These are phyloP conservation scores for Crithidia bombi DNA, from an alignment of 208 protist genomes.

Conservation along the genomic window DNA sequence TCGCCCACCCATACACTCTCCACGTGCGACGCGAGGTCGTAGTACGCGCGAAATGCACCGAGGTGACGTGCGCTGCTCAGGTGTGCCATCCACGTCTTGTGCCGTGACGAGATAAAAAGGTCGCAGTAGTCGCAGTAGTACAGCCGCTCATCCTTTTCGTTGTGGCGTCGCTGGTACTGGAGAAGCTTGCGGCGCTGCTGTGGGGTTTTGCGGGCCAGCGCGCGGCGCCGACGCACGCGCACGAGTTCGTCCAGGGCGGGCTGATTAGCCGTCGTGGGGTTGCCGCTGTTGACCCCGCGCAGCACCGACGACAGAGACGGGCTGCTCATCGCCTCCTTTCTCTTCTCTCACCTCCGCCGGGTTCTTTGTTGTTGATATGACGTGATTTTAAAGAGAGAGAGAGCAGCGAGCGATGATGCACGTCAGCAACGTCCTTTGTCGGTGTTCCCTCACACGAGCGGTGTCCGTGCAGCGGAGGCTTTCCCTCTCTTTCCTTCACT, in stretches of 20 bases:
- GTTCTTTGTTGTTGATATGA: too few relatives aligned
- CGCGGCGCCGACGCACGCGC: slow-evolving; percentile 42
- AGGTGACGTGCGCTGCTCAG: slow-evolving; percentile 63
- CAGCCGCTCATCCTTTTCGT: slow-evolving; percentile 77
- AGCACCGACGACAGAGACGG: too few relatives aligned
- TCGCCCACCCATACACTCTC: slow-evolving; percentile 59
- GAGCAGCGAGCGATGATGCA: too few relatives aligned
- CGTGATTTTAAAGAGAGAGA: too few relatives aligned
- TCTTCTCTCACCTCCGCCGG: too few relatives aligned
- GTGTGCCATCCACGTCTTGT: slow-evolving; percentile 56
- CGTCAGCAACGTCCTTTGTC: too few relatives aligned
- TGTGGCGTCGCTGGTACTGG: slow-evolving; percentile 80
- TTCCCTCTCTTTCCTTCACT: too few relatives aligned
- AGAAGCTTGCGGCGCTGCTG: slow-evolving; percentile 62
- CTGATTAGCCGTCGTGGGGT: slow-evolving; percentile 3
- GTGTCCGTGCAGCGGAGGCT: too few relatives aligned
- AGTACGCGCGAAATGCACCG: slow-evolving; percentile 72
- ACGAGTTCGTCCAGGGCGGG: slow-evolving; percentile 42
- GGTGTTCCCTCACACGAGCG: too few relatives aligned
- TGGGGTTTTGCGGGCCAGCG: slow-evolving; percentile 51
- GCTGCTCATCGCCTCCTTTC: too few relatives aligned
- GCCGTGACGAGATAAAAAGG: slow-evolving; percentile 70
- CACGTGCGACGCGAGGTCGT: slow-evolving; percentile 50
- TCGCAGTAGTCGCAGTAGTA: slow-evolving; percentile 91
- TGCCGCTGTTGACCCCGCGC: too few relatives aligned